Base-by-base conservation (phyloP, 768 basidiomycete species). In the Naganishia friedmannii region DNA sequence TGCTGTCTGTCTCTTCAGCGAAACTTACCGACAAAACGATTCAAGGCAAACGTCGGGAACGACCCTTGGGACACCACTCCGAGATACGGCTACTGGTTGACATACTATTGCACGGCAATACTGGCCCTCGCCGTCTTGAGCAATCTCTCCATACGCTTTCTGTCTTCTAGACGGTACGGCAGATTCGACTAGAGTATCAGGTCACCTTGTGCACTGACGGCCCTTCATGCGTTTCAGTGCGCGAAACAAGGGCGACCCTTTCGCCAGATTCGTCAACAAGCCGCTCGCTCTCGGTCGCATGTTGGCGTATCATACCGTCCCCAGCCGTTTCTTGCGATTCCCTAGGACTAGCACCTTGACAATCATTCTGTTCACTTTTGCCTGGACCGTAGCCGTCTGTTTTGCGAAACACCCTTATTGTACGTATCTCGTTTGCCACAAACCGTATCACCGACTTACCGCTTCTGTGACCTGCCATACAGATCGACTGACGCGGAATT, bases 401-500 rank as follows among this genome's bases (percentile, higher is more conserved):
- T 68, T 68, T 68, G 54, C 31, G 28, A 68, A 54, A 32, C 29
- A 55, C 21, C 53, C 67, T n/a, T 56, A 45, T 21, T 68, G 67
- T 68, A 56, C 5, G 67, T 45, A n/a, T 4, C 1, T 1, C 3
- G 1, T 23, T 51, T 51, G 48, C 23, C n/a, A 26, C 7, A 55
- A 39, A 9, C 15, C 23, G 15, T 5, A 37, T n/a, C 19, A 9
- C 23, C 39, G 23, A 63, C 39, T 37, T 17, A 45, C 13, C 37
- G 37, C 37, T 65, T 26, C 28, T n/a, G 31, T 26, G 3, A 19
- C 17, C 19, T 42, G 28, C 21, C 2, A 12, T 26, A 23, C 37
- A 68, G 67, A 68, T 42, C 67, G 67, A 34, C 10, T 53, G 21
- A 54, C 67, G 9, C 32, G 51, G 19, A 68, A 68, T 56, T 68